Conservation (phyloP, 2,329 filamentous ascomycete species). For the Coccinonectria pachysandricola region DNA sequence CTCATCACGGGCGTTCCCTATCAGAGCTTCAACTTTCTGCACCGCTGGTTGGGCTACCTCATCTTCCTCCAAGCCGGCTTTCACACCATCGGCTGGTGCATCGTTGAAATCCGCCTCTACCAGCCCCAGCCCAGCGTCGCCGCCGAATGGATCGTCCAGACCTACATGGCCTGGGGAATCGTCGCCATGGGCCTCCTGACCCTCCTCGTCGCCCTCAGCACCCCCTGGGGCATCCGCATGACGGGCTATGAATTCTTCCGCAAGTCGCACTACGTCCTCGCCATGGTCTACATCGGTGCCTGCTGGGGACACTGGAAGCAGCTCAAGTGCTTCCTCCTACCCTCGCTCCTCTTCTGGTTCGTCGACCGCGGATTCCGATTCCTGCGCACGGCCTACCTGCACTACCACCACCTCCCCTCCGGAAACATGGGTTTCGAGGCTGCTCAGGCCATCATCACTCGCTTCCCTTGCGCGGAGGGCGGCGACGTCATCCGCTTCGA, state of each 20-base stretch:
- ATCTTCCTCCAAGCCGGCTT: conserved; percentile 58
- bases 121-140: conserved; percentile 57
- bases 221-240: conserved; percentile 43
- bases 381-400: conserved; percentile 47
- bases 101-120: conserved; percentile 58
- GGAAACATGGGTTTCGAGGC: conserved; percentile 43
- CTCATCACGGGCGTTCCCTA: conserved; percentile 64
- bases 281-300: conserved; percentile 63
- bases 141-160: conserved; percentile 46
- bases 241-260: conserved; percentile 73
- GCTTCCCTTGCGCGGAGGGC: conserved; percentile 45
- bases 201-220: conserved; percentile 50
- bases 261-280: conserved; percentile 62
- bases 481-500: conserved; percentile 57
- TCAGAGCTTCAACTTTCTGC: conserved; percentile 68
- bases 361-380: conserved; percentile 52
- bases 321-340: conserved; percentile 58
- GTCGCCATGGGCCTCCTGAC: conserved; percentile 56
- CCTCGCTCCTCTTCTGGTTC: conserved; percentile 53
- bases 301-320: conserved; percentile 67
- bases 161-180: conserved; percentile 64
- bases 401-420: conserved; percentile 40
- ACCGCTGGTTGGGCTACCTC: conserved; percentile 65
- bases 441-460: conserved; percentile 32
- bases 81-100: conserved; percentile 61